Conservation (phyloP, 352 stramenopile genomes). For the Globisporangium iwayamae region DNA sequence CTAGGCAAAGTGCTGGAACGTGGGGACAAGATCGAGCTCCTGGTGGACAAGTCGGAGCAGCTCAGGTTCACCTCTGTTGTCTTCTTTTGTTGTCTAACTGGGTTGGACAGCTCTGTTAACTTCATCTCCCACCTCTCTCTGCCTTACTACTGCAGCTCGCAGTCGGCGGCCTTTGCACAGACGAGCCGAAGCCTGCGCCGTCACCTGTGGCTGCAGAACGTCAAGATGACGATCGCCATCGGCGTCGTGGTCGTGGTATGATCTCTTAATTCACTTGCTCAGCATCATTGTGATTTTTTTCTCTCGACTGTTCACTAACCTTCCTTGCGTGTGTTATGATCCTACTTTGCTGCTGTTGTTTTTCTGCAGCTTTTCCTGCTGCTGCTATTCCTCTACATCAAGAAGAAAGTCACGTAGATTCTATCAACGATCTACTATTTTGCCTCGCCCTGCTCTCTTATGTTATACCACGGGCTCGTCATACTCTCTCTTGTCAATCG, state of each 20-base stretch:
- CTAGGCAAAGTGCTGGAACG: constrained; percentile 79
- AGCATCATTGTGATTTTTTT: background rate
- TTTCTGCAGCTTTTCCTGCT: constrained; percentile 34
- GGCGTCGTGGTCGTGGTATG: constrained; percentile 64
- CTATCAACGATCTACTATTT: constrained; percentile 13
- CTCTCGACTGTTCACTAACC: background rate
- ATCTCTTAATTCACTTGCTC: background rate
- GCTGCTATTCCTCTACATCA: constrained; percentile 56
- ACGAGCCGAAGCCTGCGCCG: constrained; percentile 78
- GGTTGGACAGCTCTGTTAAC: background rate
- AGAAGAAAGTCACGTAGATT: constrained; percentile 42
- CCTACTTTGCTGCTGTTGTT: background rate
- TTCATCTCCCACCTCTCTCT: background rate
- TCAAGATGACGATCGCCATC: constrained; percentile 86
- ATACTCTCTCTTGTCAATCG: background rate
- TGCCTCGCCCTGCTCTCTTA: background rate
- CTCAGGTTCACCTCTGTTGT: constrained; percentile 49
- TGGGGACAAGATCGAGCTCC: constrained; percentile 85
- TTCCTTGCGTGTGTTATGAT: background rate
- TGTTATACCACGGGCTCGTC: background rate
- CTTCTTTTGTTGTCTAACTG: background rate
- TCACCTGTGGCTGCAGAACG: constrained; percentile 83
- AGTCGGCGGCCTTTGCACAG: constrained; percentile 77
- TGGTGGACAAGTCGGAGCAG: constrained; percentile 85
- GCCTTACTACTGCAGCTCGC: constrained; percentile 36